Base-by-base conservation (phyloP, 495 filamentous ascomycete genomes). In the Polyplosphaeria fusca region DNA sequence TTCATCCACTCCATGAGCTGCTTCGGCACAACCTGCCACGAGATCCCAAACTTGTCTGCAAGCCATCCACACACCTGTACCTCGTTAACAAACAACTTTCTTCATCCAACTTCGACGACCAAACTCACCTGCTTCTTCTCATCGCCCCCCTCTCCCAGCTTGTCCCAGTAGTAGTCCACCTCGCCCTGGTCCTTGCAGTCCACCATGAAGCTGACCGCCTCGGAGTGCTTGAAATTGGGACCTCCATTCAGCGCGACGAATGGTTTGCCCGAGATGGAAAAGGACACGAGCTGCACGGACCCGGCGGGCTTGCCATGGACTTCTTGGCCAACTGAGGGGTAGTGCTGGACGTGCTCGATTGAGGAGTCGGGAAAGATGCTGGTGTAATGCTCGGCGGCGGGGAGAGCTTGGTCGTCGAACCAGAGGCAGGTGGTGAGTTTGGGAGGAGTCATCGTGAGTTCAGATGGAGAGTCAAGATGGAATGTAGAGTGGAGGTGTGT, bases 211-310 rank as follows among this genome's bases (percentile, higher is more conserved):
- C 66, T 68, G 2, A 71, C 52, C 2, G 64, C 64, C 41, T 43
- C 70, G 47, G 19, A 54, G 63, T 66, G 65, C 14, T 58, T 58
- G 63, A 68, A 70, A 1, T 70, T 37, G 1, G 70, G 67, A 2
- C 71, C 71, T 37, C 73, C 73, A 58, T 76, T 76, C 39, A 76
- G 49, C 1, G 54, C 71, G 3, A 67, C 56, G 52, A 74, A 76
- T 22, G 47, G 63, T 28, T 68, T 60, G 14, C 70, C 71, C 46
- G 67, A 55, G 37, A 74, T 65, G 4, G 54, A 48, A 50, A 73
- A 74, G 47, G 59, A 47, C 19, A 67, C 64, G n/a, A 61, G 38
- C 51, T 72, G 53, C 18, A 70, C 68, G 14, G 22, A 47, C 16
- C 70, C 70, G 5, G 65, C 50, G 4, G 52, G 47, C 14, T 55